Evolutionary conservation across 2,329 filamentous ascomycete species (phyloP).

Genomic region (Stachybotrys elegans): DNA sequence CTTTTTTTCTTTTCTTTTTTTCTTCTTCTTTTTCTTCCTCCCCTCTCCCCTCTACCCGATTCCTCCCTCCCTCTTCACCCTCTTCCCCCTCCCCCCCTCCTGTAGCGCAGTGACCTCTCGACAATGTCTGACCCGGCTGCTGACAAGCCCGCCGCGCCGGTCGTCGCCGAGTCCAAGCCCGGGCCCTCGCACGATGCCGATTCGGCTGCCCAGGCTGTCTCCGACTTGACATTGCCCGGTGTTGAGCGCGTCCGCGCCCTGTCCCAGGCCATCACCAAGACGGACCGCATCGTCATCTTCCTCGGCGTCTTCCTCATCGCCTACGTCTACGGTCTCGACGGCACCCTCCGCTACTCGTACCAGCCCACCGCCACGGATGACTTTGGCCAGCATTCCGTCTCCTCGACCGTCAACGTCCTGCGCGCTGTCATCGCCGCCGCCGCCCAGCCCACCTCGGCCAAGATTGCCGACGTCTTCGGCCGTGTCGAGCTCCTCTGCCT

Average conservation of each 20-base stretch:
- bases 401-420: constrained; percentile 54
- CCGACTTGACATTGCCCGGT: constrained; percentile 40
- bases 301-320: constrained; percentile 56
- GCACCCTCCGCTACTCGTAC: constrained; percentile 49
- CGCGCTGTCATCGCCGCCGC: constrained; percentile 57
- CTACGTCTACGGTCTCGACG: constrained; percentile 60
- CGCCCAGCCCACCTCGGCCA: constrained; percentile 52
- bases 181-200: not conserved
- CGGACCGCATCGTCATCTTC: constrained; percentile 54
- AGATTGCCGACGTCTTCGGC: constrained; percentile 60
- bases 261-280: constrained; percentile 42
- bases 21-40: not conserved
- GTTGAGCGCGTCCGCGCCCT: constrained; percentile 57
- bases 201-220: constrained; percentile 17
- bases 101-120: not conserved
- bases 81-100: not conserved
- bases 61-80: not conserved
- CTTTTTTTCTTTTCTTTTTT: not conserved
- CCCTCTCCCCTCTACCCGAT: not conserved
- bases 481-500: constrained; percentile 51
- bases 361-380: constrained; percentile 50
- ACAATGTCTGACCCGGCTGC: not conserved
- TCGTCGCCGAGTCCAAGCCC: not conserved
- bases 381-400: constrained; percentile 47
- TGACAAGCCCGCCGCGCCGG: not conserved